These are phyloP conservation scores for Amyloporia xantha DNA, from an alignment of 768 basidiomycete species.

Conservation along the genomic window DNA sequence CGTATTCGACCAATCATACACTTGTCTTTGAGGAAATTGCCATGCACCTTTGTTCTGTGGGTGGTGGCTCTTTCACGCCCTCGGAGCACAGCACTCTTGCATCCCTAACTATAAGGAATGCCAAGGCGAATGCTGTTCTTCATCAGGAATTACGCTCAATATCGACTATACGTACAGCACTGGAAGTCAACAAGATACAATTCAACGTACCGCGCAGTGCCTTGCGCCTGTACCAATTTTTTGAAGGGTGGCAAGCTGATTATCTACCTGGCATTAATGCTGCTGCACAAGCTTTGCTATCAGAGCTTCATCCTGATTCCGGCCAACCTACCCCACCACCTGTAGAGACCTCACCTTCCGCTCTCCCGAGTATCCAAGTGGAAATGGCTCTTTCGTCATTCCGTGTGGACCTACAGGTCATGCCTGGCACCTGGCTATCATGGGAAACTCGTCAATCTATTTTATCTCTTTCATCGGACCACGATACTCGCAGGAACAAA, in stretches of 20 bases:
- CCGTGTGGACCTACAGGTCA: constrained; percentile 67
- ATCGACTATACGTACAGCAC: constrained; percentile 35
- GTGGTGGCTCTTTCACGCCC: constrained; percentile 29
- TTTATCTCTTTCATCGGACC: constrained; percentile 36
- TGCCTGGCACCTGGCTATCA: constrained; percentile 84
- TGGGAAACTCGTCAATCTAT: constrained; percentile 56
- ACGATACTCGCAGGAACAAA: constrained; percentile 22
- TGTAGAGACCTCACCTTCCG: constrained; percentile 20
- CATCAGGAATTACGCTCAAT: constrained; percentile 39
- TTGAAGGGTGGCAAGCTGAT: constrained; percentile 78
- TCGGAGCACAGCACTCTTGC: constrained; percentile 37
- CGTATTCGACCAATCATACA: constrained; percentile 41
- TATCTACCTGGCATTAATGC: constrained; percentile 71
- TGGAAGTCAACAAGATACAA: constrained; percentile 39
- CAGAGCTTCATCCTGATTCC: constrained; percentile 44
- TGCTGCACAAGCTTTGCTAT: constrained; percentile 55
- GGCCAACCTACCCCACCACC: constrained; percentile 3
- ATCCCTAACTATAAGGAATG: constrained; percentile 42
- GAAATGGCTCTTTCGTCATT: constrained; percentile 46
- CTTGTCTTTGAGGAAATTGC: constrained; percentile 45
- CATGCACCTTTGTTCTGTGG: constrained; percentile 53
- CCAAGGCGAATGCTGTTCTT: constrained; percentile 39
- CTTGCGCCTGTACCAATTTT: constrained; percentile 67
- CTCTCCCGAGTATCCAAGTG: constrained; percentile 34
- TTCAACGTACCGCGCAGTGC: constrained; percentile 76